Percentiles rank a stretch among this genome's conserved stretches.
Conservation (phyloP, 75 land plant genomes). For the Pinus albicaulis region DNA sequence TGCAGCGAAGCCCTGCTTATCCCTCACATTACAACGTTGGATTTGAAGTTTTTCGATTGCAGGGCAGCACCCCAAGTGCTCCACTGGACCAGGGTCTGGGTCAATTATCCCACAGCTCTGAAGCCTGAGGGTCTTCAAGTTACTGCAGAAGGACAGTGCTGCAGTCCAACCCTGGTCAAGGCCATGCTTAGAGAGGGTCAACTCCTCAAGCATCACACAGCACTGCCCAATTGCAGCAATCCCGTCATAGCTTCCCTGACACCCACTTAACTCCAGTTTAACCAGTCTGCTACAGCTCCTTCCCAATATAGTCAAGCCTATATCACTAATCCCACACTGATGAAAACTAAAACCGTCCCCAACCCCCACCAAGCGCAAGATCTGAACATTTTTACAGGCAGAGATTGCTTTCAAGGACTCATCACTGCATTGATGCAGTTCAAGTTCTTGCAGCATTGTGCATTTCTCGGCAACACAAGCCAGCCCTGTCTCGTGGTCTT, state of each 20-base stretch:
- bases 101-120: constrained; percentile 76
- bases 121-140: constrained; percentile 76
- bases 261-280: constrained; percentile 77
- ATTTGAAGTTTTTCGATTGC: constrained; percentile 67
- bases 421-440: constrained; percentile 72
- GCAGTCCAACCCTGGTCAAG: constrained; percentile 90
- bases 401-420: constrained; percentile 50
- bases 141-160: constrained; percentile 55
- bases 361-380: constrained; percentile 65
- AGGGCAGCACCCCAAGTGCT: constrained; percentile 71
- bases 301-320: constrained; percentile 88
- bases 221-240: constrained; percentile 89
- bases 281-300: constrained; percentile 76
- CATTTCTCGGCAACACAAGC: constrained; percentile 51
- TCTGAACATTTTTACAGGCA: constrained; percentile 67
- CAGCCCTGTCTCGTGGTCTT: constrained; percentile 45
- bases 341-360: constrained; percentile 50
- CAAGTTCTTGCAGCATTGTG: constrained; percentile 69
- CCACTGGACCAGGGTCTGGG: constrained; percentile 62
- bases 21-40: constrained; percentile 69
- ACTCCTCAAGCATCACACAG: constrained; percentile 90
- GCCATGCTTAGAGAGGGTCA: constrained; percentile 64
- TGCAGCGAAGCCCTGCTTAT: constrained; percentile 53
- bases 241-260: constrained; percentile 89
- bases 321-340: constrained; percentile 55